Evolutionary conservation across 331 rosid species (phyloP).

Genomic region (Quercus phellos): DNA sequence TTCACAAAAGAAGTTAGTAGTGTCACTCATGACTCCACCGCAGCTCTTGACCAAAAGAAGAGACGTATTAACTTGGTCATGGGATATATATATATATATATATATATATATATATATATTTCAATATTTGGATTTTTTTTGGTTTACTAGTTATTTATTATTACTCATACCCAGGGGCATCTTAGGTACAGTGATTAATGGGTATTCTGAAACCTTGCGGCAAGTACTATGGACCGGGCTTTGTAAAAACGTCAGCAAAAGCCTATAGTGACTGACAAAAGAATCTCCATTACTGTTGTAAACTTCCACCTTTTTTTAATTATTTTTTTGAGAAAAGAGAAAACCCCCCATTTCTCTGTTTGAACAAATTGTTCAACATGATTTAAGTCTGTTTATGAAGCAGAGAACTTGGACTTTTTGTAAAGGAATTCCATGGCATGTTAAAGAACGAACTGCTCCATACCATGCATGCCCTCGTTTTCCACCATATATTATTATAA

Average conservation of each 20-base stretch:
- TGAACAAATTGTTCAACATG: slow-evolving; percentile 47
- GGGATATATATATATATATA: background rate
- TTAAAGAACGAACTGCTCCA: slow-evolving; percentile 58
- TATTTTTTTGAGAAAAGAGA: slow-evolving; percentile 23
- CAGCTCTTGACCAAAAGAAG: background rate
- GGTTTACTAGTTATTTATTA: background rate
- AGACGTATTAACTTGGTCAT: background rate
- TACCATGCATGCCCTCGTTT: slow-evolving; percentile 16
- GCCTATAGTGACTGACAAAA: slow-evolving; percentile 41
- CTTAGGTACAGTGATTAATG: slow-evolving; percentile 38
- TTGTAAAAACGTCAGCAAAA: slow-evolving; percentile 54
- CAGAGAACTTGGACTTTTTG: slow-evolving; percentile 55
- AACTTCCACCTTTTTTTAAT: slow-evolving; percentile 29
- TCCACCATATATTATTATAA: slow-evolving; percentile 5
- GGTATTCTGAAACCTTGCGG: slow-evolving; percentile 36
- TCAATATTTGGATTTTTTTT: background rate
- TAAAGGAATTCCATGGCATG: slow-evolving; percentile 28
- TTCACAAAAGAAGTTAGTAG: no score
- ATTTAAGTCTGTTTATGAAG: slow-evolving; percentile 40
- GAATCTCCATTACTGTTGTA: slow-evolving; percentile 52
- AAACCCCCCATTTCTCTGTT: slow-evolving; percentile 52
- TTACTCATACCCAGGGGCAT: slow-evolving; percentile 17
- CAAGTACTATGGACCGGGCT: slow-evolving; percentile 52
- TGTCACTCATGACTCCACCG: no score
- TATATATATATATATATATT: background rate